These are phyloP conservation scores for Colletotrichum lini DNA, from an alignment of 2,329 filamentous ascomycete species.

Conservation along the genomic window DNA sequence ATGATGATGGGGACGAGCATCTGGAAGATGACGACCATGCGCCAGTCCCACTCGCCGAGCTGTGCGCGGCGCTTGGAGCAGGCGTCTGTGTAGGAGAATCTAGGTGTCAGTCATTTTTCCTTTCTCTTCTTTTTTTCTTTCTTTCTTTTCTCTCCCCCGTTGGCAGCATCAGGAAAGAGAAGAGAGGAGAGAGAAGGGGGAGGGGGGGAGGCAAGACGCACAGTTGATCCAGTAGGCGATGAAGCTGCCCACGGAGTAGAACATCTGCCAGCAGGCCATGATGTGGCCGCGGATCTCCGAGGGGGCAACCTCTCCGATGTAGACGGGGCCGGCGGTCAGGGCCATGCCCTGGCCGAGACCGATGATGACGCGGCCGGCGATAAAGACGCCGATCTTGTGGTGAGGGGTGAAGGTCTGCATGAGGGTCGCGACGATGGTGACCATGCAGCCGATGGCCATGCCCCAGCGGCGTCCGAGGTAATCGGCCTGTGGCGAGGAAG, in stretches of 20 bases:
- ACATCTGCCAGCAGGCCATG: constrained; percentile 78
- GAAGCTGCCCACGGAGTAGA: constrained; percentile 75
- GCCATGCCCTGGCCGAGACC: constrained; percentile 80
- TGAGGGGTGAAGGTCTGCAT: constrained; percentile 76
- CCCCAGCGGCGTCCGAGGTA: constrained; percentile 73
- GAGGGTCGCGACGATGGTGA: constrained; percentile 78
- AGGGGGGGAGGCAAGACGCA: not conserved
- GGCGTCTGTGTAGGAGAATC: constrained; percentile 52
- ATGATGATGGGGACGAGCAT: constrained; percentile 76
- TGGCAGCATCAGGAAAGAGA: not conserved
- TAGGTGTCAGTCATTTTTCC: too few species aligned
- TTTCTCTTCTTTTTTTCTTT: too few species aligned
- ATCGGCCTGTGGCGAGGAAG: constrained; percentile 59
- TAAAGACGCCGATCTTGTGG: constrained; percentile 75
- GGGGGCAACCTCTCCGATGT: constrained; percentile 43
- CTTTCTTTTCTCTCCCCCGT: too few species aligned
- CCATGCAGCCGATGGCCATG: constrained; percentile 74
- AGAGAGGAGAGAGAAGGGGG: not conserved
- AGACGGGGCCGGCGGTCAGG: constrained; percentile 42
- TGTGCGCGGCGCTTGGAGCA: constrained; percentile 67
- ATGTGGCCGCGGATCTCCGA: constrained; percentile 66
- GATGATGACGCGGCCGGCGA: constrained; percentile 77
- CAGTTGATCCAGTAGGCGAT: constrained; percentile 66
- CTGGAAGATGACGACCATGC: constrained; percentile 81
- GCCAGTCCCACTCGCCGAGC: constrained; percentile 81